phyloP scores from a whole-genome alignment of 192 early-diverging fungal genomes.

The Phycomyces blakesleeanus region DNA sequence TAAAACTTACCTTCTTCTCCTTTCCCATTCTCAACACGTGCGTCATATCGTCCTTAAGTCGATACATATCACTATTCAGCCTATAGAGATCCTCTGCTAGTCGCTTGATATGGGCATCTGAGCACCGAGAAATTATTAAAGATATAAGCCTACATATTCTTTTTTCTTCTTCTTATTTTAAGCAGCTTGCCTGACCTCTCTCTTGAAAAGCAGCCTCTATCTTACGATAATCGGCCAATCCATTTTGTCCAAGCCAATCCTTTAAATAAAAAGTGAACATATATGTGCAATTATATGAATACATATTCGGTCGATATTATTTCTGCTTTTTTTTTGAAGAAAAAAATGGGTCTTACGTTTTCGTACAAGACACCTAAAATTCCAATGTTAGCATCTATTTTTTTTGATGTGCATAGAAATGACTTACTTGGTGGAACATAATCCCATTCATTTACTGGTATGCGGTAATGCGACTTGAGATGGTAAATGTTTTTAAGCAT shows the following conservation, averaged over 20 bases:
- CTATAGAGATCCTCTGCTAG: slow-evolving; percentile 39
- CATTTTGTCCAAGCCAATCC: slow-evolving; percentile 43
- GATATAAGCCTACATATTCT: neutral
- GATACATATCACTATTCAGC: slow-evolving; percentile 36
- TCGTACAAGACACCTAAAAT: slow-evolving; percentile 49
- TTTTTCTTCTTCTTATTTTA: neutral
- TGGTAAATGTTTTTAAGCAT: slow-evolving; percentile 89
- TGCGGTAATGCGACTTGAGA: slow-evolving; percentile 70
- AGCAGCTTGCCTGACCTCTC: slow-evolving; percentile 28
- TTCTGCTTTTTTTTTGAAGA: neutral
- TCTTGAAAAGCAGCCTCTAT: slow-evolving; percentile 46
- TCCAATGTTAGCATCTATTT: slow-evolving; percentile 5
- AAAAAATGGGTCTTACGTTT: slow-evolving; percentile 44
- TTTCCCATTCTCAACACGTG: slow-evolving; percentile 37
- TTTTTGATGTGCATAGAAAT: neutral
- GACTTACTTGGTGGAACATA: slow-evolving; percentile 74
- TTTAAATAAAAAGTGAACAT: slow-evolving; percentile 15
- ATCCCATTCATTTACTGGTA: slow-evolving; percentile 80
- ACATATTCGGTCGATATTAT: neutral
- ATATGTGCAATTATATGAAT: neutral
- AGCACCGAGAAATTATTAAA: neutral
- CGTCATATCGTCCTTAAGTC: slow-evolving; percentile 40
- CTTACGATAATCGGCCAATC: slow-evolving; percentile 44
- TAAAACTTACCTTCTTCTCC: slow-evolving; percentile 42
- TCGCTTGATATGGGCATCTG: slow-evolving; percentile 36